phyloP scores from a whole-genome alignment of 495 filamentous ascomycete species.

The Hapsidospora chrysogenum region DNA sequence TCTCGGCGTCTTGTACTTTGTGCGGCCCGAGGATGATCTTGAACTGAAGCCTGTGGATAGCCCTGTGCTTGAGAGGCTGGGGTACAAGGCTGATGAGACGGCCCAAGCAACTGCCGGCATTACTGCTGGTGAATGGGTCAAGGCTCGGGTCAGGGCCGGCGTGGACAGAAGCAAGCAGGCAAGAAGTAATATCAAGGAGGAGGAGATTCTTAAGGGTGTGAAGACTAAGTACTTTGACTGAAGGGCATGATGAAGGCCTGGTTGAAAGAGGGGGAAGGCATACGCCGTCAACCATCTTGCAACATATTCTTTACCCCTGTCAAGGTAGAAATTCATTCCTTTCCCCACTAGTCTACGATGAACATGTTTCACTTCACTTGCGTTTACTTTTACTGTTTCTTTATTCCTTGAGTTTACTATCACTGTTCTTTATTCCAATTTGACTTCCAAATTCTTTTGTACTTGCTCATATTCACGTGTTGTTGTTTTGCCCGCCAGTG shows the following conservation, averaged over 20 bases:
- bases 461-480: too few relatives aligned
- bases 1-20: slow-evolving; percentile 33
- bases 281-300: too few relatives aligned
- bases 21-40: slow-evolving; percentile 14
- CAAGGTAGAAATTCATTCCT: too few relatives aligned
- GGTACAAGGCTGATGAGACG: not conserved
- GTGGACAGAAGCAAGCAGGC: not conserved
- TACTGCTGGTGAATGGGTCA: slow-evolving; percentile 1
- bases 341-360: too few relatives aligned
- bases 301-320: too few relatives aligned
- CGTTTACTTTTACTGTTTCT: too few relatives aligned
- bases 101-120: not conserved
- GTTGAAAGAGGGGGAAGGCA: too few relatives aligned
- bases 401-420: too few relatives aligned
- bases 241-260: not conserved
- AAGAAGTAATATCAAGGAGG: not conserved
- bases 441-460: too few relatives aligned
- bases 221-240: not conserved
- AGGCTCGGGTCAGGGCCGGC: not conserved
- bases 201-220: not conserved
- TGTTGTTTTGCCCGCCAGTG: too few relatives aligned
- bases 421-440: too few relatives aligned
- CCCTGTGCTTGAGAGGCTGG: not conserved
- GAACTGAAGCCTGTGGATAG: slow-evolving; percentile 11
- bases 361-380: too few relatives aligned